Conservation (phyloP, 371 early-diverging fungal species). For the Mucor irregularis region DNA sequence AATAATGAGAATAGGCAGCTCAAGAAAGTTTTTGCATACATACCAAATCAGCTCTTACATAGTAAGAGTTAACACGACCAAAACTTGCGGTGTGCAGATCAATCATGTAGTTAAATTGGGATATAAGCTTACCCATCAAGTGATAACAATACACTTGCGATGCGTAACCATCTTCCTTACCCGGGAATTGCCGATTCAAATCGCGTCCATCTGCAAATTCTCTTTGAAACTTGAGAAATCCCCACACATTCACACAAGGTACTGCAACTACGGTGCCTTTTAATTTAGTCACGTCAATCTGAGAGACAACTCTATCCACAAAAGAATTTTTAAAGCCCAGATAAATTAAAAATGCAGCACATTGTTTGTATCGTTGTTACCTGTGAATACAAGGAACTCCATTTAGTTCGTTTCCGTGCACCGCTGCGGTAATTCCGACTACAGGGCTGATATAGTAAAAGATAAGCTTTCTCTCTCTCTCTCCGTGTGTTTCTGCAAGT, state of each 20-base stretch:
- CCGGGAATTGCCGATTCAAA: constrained; percentile 87
- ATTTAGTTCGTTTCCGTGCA: constrained; percentile 92
- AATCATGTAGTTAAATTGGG: constrained; percentile 79
- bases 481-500: not conserved
- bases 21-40: too few species aligned
- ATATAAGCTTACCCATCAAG: constrained; percentile 76
- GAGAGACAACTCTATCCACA: constrained; percentile 58
- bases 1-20: too few species aligned
- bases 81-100: constrained; percentile 89
- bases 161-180: constrained; percentile 69
- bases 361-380: not conserved
- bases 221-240: constrained; percentile 76
- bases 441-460: constrained; percentile 21
- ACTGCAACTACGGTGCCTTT: constrained; percentile 87
- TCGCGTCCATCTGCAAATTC: constrained; percentile 85
- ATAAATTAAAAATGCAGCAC: too few species aligned
- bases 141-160: constrained; percentile 83
- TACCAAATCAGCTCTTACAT: constrained; percentile 83
- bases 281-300: constrained; percentile 70
- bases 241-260: constrained; percentile 86
- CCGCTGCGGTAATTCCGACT: constrained; percentile 64
- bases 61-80: constrained; percentile 85
- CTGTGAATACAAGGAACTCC: constrained; percentile 90
- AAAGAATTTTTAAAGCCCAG: not conserved
- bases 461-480: not conserved